Evolutionary conservation across 139 green algal species (phyloP).

Genomic region (Pseudopediastrum boryanum): DNA sequence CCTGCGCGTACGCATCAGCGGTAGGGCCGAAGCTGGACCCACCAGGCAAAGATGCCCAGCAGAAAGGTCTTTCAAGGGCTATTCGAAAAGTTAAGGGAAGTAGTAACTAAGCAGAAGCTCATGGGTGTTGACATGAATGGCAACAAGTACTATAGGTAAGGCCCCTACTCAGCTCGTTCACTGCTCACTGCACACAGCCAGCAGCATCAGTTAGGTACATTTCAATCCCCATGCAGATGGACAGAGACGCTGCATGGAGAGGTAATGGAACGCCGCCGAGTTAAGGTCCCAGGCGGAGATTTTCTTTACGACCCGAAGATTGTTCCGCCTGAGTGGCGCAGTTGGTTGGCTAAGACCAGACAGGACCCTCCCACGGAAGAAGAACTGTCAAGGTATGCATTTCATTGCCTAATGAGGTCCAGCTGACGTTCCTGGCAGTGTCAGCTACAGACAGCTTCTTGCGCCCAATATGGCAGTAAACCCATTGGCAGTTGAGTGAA

Average conservation of each 20-base stretch:
- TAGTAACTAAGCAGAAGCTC: constrained; percentile 1
- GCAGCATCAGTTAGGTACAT: not conserved
- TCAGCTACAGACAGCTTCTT: not conserved
- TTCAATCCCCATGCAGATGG: constrained; percentile 7
- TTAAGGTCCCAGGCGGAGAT: constrained; percentile 26
- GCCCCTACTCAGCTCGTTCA: not conserved
- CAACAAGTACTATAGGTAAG: constrained; percentile 32
- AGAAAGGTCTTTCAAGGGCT: not conserved
- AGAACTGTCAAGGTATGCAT: constrained; percentile 43
- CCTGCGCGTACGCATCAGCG: not conserved
- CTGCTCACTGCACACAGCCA: not conserved
- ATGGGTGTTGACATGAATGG: constrained; percentile 21
- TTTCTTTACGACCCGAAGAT: constrained; percentile 40
- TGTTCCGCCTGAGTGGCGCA: constrained; percentile 54
- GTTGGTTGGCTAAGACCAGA: constrained; percentile 49
- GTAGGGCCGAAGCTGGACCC: not conserved
- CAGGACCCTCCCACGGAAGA: constrained; percentile 42
- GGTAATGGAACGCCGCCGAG: constrained; percentile 16
- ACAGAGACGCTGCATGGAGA: constrained; percentile 2
- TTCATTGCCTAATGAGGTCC: not conserved
- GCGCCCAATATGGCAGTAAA: too few species aligned
- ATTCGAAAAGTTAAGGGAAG: not conserved
- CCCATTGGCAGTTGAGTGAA: not conserved
- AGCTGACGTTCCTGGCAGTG: not conserved
- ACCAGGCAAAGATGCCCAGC: not conserved